These are phyloP conservation scores for Forsythia suspensa DNA, from an alignment of 257 asterid genomes.

Conservation along the genomic window DNA sequence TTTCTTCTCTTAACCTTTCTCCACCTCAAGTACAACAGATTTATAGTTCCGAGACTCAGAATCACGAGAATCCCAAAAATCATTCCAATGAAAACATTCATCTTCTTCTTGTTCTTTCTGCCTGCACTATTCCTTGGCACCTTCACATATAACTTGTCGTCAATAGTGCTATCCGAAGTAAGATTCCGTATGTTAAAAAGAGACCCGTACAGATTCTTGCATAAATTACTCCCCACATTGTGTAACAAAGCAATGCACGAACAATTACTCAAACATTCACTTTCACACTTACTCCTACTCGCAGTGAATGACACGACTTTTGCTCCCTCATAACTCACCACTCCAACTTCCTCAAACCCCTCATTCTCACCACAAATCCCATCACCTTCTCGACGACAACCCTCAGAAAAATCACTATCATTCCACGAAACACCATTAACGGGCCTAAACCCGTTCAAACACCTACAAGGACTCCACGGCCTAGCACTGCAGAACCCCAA, in stretches of 20 bases:
- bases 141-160: slow-evolving; percentile 54
- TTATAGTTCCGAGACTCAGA: slow-evolving; percentile 34
- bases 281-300: slow-evolving; percentile 56
- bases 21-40: slow-evolving; percentile 44
- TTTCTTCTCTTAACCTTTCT: slow-evolving; percentile 34
- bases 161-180: slow-evolving; percentile 41
- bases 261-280: slow-evolving; percentile 57
- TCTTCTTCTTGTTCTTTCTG: slow-evolving; percentile 31
- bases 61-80: slow-evolving; percentile 49
- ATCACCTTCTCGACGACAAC: slow-evolving; percentile 47
- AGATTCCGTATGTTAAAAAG: slow-evolving; percentile 54
- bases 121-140: slow-evolving; percentile 29
- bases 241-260: slow-evolving; percentile 67
- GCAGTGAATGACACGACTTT: slow-evolving; percentile 39
- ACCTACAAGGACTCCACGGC: slow-evolving; percentile 51
- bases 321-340: slow-evolving; percentile 46
- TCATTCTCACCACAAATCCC: slow-evolving; percentile 45
- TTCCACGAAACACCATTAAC: slow-evolving; percentile 51
- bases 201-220: slow-evolving; percentile 61
- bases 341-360: slow-evolving; percentile 63
- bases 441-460: slow-evolving; percentile 62
- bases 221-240: slow-evolving; percentile 38
- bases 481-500: slow-evolving; percentile 59
- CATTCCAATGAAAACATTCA: slow-evolving; percentile 38
- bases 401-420: slow-evolving; percentile 63